A percentile compares a stretch with the other conserved stretches of the same genome.
These are phyloP conservation scores for Quillaja saponaria DNA, from an alignment of 306 rosid genomes.

Conservation along the genomic window DNA sequence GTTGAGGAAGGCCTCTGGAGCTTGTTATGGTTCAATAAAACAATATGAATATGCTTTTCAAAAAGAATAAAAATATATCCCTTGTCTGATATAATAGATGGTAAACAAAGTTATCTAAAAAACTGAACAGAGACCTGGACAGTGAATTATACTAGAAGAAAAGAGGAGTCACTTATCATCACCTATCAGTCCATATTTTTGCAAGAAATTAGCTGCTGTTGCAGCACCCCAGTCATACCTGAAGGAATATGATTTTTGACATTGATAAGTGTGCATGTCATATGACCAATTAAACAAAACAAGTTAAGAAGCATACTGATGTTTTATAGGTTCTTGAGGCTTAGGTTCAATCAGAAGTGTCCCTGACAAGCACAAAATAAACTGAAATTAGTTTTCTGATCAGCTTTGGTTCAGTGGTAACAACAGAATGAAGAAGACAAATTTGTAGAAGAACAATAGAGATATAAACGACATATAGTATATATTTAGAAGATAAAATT, in stretches of 20 bases:
- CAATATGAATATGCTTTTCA: slow-evolving; percentile 9
- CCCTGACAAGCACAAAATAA: slow-evolving; percentile 47
- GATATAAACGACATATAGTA: neutral
- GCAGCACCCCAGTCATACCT: slow-evolving; percentile 99
- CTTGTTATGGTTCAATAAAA: no score
- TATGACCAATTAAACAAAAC: slow-evolving; percentile 22
- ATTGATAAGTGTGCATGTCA: slow-evolving; percentile 9
- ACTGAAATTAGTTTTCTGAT: neutral
- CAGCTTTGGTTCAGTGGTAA: neutral
- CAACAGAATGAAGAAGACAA: neutral
- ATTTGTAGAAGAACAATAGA: neutral
- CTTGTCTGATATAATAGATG: slow-evolving; percentile 3
- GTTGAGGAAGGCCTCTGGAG: no score
- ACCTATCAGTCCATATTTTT: slow-evolving; percentile 82
- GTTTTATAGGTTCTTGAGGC: slow-evolving; percentile 98
- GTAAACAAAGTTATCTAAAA: neutral
- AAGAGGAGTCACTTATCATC: slow-evolving; percentile 25
- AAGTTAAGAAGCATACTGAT: slow-evolving; percentile 56
- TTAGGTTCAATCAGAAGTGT: slow-evolving; percentile 92
- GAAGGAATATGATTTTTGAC: slow-evolving; percentile 29
- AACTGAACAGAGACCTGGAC: neutral
- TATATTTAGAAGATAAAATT: neutral
- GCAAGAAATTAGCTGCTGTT: slow-evolving; percentile 82
- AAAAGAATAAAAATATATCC: neutral
- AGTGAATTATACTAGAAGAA: neutral